phyloP scores from a whole-genome alignment of 257 asterid genomes.

The Salvia miltiorrhiza region DNA sequence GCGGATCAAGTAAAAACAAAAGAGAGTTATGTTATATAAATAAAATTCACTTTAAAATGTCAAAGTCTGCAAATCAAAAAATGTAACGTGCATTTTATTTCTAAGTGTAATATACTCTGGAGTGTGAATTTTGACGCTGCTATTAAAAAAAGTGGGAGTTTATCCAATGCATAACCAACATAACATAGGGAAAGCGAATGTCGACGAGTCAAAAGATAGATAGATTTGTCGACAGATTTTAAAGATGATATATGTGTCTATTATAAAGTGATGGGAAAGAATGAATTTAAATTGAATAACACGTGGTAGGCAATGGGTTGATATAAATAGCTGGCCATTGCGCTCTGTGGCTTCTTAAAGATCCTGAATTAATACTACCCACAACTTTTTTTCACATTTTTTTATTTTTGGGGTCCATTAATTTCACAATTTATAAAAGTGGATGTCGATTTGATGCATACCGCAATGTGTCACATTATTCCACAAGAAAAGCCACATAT shows the following conservation, averaged over 20 bases:
- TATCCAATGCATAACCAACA: no score
- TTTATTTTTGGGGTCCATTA: not conserved
- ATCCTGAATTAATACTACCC: not conserved
- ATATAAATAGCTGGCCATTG: conserved; percentile 17
- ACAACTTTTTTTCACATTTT: conserved; percentile 11
- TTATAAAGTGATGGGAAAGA: conserved; percentile 1
- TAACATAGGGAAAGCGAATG: no score
- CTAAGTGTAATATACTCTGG: no score
- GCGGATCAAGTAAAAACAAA: no score
- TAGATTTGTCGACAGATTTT: conserved; percentile 5
- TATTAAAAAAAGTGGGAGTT: no score
- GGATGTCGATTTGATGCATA: conserved; percentile 12
- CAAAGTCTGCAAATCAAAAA: no score
- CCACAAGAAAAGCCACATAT: not conserved
- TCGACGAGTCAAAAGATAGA: not conserved
- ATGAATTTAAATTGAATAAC: not conserved
- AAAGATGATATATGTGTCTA: conserved; percentile 11
- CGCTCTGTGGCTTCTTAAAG: not conserved
- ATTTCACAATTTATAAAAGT: not conserved
- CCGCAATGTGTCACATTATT: not conserved
- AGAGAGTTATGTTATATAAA: no score
- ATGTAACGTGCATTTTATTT: no score
- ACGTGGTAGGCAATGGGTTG: conserved; percentile 15
- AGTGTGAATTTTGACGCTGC: no score
- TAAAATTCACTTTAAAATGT: no score